Percentiles rank a stretch among this genome's conserved stretches.
These are phyloP conservation scores for Penicillium argentinense DNA, from an alignment of 495 filamentous ascomycete species.

Conservation along the genomic window DNA sequence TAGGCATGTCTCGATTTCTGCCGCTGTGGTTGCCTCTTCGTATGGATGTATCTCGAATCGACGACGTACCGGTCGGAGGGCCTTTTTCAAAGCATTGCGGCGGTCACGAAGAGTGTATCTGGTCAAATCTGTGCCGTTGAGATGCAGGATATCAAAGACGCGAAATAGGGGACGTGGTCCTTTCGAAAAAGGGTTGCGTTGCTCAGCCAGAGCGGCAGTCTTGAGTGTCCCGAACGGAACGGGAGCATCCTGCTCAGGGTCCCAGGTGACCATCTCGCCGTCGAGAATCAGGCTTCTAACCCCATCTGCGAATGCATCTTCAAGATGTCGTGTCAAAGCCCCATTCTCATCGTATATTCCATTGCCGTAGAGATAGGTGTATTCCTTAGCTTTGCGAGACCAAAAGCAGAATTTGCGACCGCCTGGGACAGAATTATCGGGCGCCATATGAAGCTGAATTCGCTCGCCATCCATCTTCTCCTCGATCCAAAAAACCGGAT, in stretches of 20 bases:
- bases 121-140: constrained; percentile 79
- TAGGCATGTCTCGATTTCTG: constrained; percentile 74
- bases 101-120: constrained; percentile 82
- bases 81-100: constrained; percentile 67
- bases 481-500: constrained; percentile 89
- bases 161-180: constrained; percentile 79
- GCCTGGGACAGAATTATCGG: constrained; percentile 64
- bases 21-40: constrained; percentile 59
- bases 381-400: constrained; percentile 96
- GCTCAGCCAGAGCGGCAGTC: constrained; percentile 79
- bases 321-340: constrained; percentile 78
- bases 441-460: constrained; percentile 92
- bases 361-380: constrained; percentile 89
- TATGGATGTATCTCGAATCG: constrained; percentile 84
- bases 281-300: constrained; percentile 89
- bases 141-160: constrained; percentile 87
- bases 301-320: constrained; percentile 71
- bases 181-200: constrained; percentile 71
- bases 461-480: constrained; percentile 97
- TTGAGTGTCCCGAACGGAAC: constrained; percentile 93
- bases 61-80: constrained; percentile 63
- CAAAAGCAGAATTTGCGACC: constrained; percentile 83
- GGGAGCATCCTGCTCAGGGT: constrained; percentile 79
- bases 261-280: constrained; percentile 99
- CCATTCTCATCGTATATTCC: constrained; percentile 71